A percentile compares a stretch with the other conserved stretches of the same genome.
phyloP scores from a whole-genome alignment of 495 filamentous ascomycete species.

The Talaromyces proteolyticus region DNA sequence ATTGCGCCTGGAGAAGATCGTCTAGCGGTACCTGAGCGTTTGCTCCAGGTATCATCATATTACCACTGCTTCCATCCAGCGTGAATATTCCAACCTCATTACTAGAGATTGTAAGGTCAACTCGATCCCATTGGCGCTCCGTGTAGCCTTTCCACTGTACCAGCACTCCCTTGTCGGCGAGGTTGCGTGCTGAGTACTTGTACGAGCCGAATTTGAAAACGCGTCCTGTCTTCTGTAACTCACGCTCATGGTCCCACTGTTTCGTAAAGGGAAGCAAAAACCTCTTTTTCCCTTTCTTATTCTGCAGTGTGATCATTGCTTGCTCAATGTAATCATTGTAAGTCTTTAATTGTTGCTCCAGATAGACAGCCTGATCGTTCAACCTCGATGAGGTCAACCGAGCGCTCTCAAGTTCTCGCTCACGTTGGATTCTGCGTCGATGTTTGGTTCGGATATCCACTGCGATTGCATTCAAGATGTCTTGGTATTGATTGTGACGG shows the following conservation, averaged over 20 bases:
- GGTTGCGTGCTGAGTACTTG: conserved; percentile 87
- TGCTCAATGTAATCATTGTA: conserved; percentile 99
- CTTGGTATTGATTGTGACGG: conserved; percentile 91
- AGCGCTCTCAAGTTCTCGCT: conserved; percentile 85
- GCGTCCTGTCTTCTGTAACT: conserved; percentile 83
- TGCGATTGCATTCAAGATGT: conserved; percentile 92
- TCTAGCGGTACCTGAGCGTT: conserved; percentile 87
- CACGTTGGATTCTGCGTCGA: conserved; percentile 80
- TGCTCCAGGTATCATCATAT: conserved; percentile 93
- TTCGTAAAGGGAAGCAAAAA: conserved; percentile 97
- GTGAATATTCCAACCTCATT: conserved; percentile 95
- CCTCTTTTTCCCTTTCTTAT: conserved; percentile 91
- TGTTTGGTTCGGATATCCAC: conserved; percentile 97
- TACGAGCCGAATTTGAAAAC: conserved; percentile 95
- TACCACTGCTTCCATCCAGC: conserved; percentile 84
- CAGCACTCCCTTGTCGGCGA: conserved; percentile 90
- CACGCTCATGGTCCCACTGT: conserved; percentile 96
- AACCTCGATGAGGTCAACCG: conserved; percentile 76
- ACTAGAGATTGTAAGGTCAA: conserved; percentile 88
- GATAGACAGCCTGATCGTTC: conserved; percentile 84
- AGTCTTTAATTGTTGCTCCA: conserved; percentile 90
- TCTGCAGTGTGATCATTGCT: conserved; percentile 96
- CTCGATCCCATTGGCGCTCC: conserved; percentile 82
- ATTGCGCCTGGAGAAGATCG: conserved; percentile 92
- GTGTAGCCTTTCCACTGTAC: conserved; percentile 80